phyloP scores from a whole-genome alignment of 345 rosid genomes.

The Syzygium grande region DNA sequence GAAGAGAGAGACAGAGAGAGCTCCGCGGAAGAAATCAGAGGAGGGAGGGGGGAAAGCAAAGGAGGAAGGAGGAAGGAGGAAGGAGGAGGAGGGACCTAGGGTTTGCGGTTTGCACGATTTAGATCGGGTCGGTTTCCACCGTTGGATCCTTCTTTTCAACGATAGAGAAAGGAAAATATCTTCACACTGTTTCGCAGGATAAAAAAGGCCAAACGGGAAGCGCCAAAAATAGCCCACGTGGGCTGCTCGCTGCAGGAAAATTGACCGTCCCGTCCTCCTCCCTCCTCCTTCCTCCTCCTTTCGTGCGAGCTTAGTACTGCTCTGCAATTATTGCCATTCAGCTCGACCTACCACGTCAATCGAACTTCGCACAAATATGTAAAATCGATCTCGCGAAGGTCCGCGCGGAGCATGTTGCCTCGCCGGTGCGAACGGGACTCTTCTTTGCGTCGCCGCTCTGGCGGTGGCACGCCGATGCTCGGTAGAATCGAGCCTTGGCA shows the following conservation, averaged over 20 bases:
- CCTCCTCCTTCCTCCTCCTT: not conserved
- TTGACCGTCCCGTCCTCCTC: not conserved
- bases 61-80: not conserved
- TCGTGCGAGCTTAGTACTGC: not conserved
- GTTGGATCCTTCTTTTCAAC: not conserved
- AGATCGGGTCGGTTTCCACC: not conserved
- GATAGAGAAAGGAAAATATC: not conserved
- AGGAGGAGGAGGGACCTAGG: not conserved
- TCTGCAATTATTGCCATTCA: not conserved
- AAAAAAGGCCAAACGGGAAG: not conserved
- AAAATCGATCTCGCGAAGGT: not conserved
- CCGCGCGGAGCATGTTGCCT: rapidly evolving
- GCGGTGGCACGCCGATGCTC: not conserved
- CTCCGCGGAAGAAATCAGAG: not conserved
- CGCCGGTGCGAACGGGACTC: no score
- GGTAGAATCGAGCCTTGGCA: not conserved
- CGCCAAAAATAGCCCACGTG: not conserved
- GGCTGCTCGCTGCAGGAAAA: not conserved
- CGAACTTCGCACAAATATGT: not conserved
- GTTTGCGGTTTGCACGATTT: constrained; percentile 1
- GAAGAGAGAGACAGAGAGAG: not conserved
- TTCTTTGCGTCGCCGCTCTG: no score
- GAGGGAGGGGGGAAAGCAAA: rapidly evolving
- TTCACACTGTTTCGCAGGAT: not conserved
- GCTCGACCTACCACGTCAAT: not conserved